Percentiles rank a stretch among this genome's conserved stretches.
These are phyloP conservation scores for Rhodotorula sp. DNA, from an alignment of 1,284 basidiomycete genomes.

Conservation along the genomic window DNA sequence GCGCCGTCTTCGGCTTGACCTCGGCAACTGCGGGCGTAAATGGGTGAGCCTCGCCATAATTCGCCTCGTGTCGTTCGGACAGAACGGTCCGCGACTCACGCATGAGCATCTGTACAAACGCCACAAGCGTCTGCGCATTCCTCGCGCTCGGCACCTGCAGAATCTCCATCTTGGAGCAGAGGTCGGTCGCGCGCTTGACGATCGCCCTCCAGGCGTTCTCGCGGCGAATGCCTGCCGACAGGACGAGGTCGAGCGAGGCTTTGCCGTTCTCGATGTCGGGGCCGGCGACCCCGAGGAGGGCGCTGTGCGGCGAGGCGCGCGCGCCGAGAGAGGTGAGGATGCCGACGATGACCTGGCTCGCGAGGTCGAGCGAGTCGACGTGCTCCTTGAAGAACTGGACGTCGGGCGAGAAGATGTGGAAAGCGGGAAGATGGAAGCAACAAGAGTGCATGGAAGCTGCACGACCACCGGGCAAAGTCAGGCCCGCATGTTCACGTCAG, in stretches of 20 bases:
- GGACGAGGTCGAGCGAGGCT: slow-evolving; percentile 31
- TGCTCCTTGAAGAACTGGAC: slow-evolving; percentile 26
- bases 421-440: slow-evolving; percentile 42
- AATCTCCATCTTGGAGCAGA: slow-evolving; percentile 32
- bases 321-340: slow-evolving; percentile 40
- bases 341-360: slow-evolving; percentile 31
- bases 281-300: slow-evolving; percentile 37
- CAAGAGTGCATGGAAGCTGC: slow-evolving; percentile 40
- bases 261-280: slow-evolving; percentile 34
- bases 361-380: slow-evolving; percentile 30
- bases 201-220: slow-evolving; percentile 41
- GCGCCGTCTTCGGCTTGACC: slow-evolving; percentile 28
- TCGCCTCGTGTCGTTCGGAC: too few species aligned
- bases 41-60: too few species aligned
- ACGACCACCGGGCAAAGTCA: neutral
- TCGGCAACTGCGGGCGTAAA: slow-evolving; percentile 25
- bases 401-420: slow-evolving; percentile 27
- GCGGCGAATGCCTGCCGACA: slow-evolving; percentile 31
- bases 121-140: slow-evolving; percentile 36
- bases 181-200: slow-evolving; percentile 30
- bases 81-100: slow-evolving; percentile 9
- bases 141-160: slow-evolving; percentile 28
- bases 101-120: slow-evolving; percentile 38
- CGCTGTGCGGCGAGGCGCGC: slow-evolving; percentile 38
- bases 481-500: too few species aligned